Base-by-base conservation (phyloP, 2,329 filamentous ascomycete species). In the Cylindrodendrum hubeiense region DNA sequence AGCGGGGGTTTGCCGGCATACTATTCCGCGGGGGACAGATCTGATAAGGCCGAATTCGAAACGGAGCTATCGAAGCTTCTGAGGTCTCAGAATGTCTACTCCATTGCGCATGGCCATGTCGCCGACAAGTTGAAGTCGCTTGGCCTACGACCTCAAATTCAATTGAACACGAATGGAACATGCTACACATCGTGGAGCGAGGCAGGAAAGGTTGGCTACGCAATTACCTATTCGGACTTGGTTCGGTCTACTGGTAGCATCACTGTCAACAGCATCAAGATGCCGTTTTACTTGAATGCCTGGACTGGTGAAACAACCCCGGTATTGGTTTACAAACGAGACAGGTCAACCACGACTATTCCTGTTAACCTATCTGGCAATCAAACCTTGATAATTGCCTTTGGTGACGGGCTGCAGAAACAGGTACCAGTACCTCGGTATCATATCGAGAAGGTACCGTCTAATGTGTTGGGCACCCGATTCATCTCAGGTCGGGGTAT, bases 331-430 rank as follows among this genome's bases (percentile, higher is more conserved):
- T 64, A 60, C 17, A 33, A 33, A 4, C 49, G 21, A 13, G 9
- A 24, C 4, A 3, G 37, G 24, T n/a, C 21, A 8, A 34, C n/a
- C 5, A 60, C 39, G 1, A 60, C 43, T 1, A 64, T 64, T 17
- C 61, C 61, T 4, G 3, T 60, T 4, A 55, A n/a, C 19, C 10
- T 64, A 10, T 19, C 55, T 3, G 55, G 47, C 22, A 64, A 64
- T 17, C 61, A 64, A n/a, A 53, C 55, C 10, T 2, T 55, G 10
- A 24, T 64, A 8, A 2, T 64, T 6, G 55, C 43, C 1, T 64
- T 60, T 19, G 33, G 39, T 9, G 24, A 60, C 13, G 39, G 43
- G 1, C 5, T 55, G 2, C 44, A 15, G 9, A 37, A 30, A 21
- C 13, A 47, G 3, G 41, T 50, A 10, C 10, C 50, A 9, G 37